A percentile compares a stretch with the other conserved stretches of the same genome.
phyloP scores from a whole-genome alignment of 108 stramenopile genomes.

The Cyclotella cryptica region DNA sequence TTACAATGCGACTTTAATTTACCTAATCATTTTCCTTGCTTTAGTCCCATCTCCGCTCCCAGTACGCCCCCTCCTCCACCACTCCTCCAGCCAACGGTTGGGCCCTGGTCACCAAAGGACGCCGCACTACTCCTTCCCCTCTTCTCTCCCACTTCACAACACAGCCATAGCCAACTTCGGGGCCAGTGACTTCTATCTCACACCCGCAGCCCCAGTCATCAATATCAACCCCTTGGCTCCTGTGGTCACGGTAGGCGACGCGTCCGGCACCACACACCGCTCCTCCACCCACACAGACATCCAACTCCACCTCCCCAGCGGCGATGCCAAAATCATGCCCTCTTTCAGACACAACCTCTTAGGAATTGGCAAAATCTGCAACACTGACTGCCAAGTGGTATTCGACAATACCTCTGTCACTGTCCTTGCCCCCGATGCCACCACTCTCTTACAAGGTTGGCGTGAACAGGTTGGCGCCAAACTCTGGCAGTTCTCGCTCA shows the following conservation, averaged over 20 bases:
- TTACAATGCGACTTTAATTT: neutral
- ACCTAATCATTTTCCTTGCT: neutral
- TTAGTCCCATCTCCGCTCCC: neutral
- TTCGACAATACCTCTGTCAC: slow-evolving; percentile 13
- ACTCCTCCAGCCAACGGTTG: neutral
- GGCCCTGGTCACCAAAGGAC: neutral
- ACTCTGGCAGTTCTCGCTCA: neutral
- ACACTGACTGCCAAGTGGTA: neutral
- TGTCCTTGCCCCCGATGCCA: neutral
- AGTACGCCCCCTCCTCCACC: neutral
- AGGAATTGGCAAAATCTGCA: slow-evolving; percentile 7
- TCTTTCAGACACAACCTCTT: slow-evolving; percentile 21
- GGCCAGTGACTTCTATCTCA: slow-evolving; percentile 9
- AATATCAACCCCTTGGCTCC: neutral
- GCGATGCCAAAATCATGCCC: slow-evolving; percentile 27
- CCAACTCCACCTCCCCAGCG: neutral
- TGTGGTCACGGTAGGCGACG: neutral
- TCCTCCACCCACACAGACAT: neutral
- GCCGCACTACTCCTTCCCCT: neutral
- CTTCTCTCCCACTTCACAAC: neutral
- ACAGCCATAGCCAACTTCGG: neutral
- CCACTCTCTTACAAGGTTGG: neutral
- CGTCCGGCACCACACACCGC: neutral
- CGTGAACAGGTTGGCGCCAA: neutral
- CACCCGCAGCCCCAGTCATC: slow-evolving; percentile 3